Percentiles rank a stretch among this genome's conserved stretches.
Evolutionary conservation across 768 basidiomycete species (phyloP).

Genomic region (Auriscalpium microsporum): DNA sequence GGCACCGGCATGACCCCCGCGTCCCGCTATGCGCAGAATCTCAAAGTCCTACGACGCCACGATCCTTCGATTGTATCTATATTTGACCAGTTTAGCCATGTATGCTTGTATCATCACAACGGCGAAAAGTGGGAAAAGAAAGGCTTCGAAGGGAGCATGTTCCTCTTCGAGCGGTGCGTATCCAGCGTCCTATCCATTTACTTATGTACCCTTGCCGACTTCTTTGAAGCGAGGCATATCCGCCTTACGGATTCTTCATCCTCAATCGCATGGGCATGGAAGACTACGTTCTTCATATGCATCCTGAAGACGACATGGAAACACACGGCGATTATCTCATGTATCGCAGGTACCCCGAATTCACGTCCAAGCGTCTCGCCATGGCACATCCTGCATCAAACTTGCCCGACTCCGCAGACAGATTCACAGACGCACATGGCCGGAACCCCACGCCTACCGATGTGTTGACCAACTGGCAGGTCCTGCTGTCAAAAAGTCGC

Average conservation of each 20-base stretch:
- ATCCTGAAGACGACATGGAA: slow-evolving; percentile 71
- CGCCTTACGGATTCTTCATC: slow-evolving; percentile 79
- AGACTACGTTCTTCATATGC: slow-evolving; percentile 66
- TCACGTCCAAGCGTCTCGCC: slow-evolving; percentile 34
- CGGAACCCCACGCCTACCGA: slow-evolving; percentile 24
- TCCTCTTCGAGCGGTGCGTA: slow-evolving; percentile 74
- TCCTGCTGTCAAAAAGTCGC: slow-evolving; percentile 32
- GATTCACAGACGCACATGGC: slow-evolving; percentile 17
- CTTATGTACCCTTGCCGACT: background rate
- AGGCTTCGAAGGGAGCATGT: slow-evolving; percentile 84
- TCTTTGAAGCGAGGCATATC: slow-evolving; percentile 54
- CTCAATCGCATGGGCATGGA: slow-evolving; percentile 75
- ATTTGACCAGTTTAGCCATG: slow-evolving; percentile 84
- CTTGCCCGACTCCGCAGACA: slow-evolving; percentile 9
- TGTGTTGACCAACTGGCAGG: slow-evolving; percentile 31
- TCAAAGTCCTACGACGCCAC: slow-evolving; percentile 70
- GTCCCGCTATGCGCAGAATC: slow-evolving; percentile 65
- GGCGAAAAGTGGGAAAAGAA: slow-evolving; percentile 74
- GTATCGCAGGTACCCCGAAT: slow-evolving; percentile 67
- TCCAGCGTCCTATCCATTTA: background rate
- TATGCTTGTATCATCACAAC: slow-evolving; percentile 73
- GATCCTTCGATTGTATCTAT: slow-evolving; percentile 75
- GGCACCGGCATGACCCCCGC: slow-evolving; percentile 49
- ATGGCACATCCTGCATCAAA: slow-evolving; percentile 20
- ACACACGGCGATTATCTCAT: slow-evolving; percentile 58